Percentiles rank a stretch among this genome's conserved stretches.
Evolutionary conservation across 495 filamentous ascomycete species (phyloP).

Genomic region (Sordaria brevicollis): DNA sequence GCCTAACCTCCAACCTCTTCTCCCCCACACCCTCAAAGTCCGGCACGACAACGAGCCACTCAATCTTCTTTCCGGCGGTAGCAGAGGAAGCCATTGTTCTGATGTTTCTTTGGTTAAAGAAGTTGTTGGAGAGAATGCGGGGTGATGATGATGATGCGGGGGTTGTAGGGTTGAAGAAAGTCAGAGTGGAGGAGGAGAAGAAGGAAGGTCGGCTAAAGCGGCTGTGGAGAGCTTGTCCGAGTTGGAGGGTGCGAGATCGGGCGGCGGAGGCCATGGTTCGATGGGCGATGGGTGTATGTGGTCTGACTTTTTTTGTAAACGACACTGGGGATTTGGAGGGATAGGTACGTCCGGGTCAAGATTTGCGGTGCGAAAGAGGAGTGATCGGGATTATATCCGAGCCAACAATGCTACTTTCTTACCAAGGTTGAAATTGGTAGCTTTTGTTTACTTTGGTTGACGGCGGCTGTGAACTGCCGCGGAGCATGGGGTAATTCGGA

Average conservation of each 20-base stretch:
- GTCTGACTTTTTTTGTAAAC: not conserved
- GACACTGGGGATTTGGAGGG: not conserved
- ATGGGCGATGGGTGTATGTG: not conserved
- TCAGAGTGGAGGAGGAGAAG: not conserved
- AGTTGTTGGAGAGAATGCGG: not conserved
- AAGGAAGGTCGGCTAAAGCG: not conserved
- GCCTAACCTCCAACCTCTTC: constrained; percentile 61
- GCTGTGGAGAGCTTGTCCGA: not conserved
- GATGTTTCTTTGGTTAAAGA: not conserved
- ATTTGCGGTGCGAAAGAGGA: not conserved
- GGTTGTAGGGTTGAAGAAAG: not conserved
- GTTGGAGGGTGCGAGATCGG: not conserved
- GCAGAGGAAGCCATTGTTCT: constrained; percentile 31
- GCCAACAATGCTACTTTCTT: not conserved
- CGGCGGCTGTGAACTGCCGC: not conserved
- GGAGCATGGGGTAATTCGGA: not conserved
- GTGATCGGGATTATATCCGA: not conserved
- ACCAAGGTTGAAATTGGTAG: not conserved
- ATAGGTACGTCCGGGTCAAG: not conserved
- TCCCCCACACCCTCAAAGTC: constrained; percentile 58
- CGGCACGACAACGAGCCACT: constrained; percentile 81
- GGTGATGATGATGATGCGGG: not conserved
- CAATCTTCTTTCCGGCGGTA: constrained; percentile 42
- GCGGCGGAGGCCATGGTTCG: not conserved
- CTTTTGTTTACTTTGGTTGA: not conserved